These are phyloP conservation scores for Biscutella laevigata DNA, from an alignment of 441 rosid species.

Conservation along the genomic window DNA sequence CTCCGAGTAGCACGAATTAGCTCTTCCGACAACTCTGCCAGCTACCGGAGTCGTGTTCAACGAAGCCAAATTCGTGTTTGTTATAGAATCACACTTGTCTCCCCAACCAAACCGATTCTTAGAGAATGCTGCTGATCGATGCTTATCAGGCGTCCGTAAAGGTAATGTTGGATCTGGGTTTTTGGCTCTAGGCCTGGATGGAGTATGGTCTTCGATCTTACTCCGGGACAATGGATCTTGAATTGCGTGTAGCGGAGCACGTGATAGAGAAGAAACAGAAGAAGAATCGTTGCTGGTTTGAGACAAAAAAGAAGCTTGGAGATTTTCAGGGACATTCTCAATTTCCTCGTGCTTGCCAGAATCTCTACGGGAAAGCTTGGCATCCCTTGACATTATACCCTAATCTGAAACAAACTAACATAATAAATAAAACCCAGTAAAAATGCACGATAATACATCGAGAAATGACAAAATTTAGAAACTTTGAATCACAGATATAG, in stretches of 20 bases:
- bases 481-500: not conserved
- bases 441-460: not conserved
- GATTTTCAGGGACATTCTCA: constrained; percentile 66
- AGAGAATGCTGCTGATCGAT: constrained; percentile 32
- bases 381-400: constrained; percentile 65
- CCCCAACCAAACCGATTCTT: constrained; percentile 72
- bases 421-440: not conserved
- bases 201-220: constrained; percentile 56
- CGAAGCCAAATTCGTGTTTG: constrained; percentile 28
- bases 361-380: constrained; percentile 54
- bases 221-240: too few species aligned
- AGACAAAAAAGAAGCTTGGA: constrained; percentile 38
- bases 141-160: constrained; percentile 69
- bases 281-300: constrained; percentile 44
- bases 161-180: constrained; percentile 45
- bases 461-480: not conserved
- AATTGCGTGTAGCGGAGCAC: too few species aligned
- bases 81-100: constrained; percentile 37
- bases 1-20: constrained; percentile 48
- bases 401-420: not conserved
- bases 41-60: constrained; percentile 54
- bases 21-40: constrained; percentile 47
- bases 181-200: constrained; percentile 51
- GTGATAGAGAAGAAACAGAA: too few species aligned
- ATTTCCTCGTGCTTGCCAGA: constrained; percentile 54